Conservation (phyloP, 2,329 filamentous ascomycete species). For the Pseudocercospora eumusae region DNA sequence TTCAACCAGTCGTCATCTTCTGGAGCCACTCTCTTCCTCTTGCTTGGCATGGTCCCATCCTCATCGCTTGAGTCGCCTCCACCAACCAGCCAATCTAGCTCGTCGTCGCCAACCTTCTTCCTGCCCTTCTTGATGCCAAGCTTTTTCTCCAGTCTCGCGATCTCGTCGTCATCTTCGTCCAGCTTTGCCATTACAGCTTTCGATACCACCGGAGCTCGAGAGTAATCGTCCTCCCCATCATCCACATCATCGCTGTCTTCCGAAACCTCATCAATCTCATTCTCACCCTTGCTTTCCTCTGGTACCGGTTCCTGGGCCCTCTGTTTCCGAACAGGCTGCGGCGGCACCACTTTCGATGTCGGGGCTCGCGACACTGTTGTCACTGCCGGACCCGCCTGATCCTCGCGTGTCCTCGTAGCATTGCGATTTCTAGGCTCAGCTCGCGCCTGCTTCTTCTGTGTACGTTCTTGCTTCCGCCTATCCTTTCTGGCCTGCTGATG, state of each 20-base stretch:
- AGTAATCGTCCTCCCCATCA: slow-evolving; percentile 28
- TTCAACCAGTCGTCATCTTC: slow-evolving; percentile 65
- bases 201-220: slow-evolving; percentile 19
- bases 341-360: slow-evolving; percentile 1
- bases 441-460: slow-evolving; percentile 56
- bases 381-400: not conserved
- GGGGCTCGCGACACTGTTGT: slow-evolving; percentile 9
- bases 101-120: slow-evolving; percentile 74
- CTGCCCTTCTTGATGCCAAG: slow-evolving; percentile 79
- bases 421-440: not conserved
- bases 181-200: slow-evolving; percentile 54
- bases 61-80: slow-evolving; percentile 53
- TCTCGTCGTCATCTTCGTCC: slow-evolving; percentile 82
- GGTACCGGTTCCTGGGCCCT: slow-evolving; percentile 9
- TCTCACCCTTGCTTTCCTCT: slow-evolving; percentile 24
- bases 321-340: slow-evolving; percentile 19
- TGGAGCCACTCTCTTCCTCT: slow-evolving; percentile 51
- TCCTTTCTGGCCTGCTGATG: slow-evolving; percentile 37
- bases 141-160: slow-evolving; percentile 82
- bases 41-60: slow-evolving; percentile 52
- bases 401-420: not conserved
- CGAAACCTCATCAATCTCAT: slow-evolving; percentile 33
- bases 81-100: slow-evolving; percentile 67
- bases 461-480: slow-evolving; percentile 65
- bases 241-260: slow-evolving; percentile 39